These are phyloP conservation scores for Trichoderma pleuroti DNA, from an alignment of 2,329 filamentous ascomycete genomes.

Conservation along the genomic window DNA sequence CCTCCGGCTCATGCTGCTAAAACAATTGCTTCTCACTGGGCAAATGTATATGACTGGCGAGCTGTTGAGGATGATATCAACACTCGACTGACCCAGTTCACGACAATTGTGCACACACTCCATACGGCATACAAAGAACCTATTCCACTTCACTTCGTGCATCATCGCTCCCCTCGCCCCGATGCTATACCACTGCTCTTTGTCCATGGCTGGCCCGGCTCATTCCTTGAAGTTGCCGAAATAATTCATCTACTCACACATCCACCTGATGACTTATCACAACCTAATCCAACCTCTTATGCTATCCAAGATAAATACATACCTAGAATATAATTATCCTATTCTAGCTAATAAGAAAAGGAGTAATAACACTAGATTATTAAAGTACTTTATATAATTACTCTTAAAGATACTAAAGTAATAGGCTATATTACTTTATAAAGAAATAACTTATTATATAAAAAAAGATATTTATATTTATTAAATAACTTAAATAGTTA, in stretches of 20 bases:
- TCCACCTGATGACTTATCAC: constrained; percentile 25
- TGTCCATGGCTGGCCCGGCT: constrained; percentile 67
- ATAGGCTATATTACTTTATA: too few species aligned
- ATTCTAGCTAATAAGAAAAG: too few species aligned
- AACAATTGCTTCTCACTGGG: not conserved
- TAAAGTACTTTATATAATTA: too few species aligned
- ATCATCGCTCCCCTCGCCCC: not conserved
- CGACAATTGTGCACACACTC: not conserved
- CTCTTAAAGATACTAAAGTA: too few species aligned
- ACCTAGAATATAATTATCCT: too few species aligned
- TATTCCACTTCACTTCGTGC: not conserved
- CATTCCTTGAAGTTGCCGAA: constrained; percentile 63
- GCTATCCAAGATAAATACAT: too few species aligned
- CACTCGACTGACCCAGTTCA: not conserved
- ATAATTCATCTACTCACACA: constrained; percentile 50
- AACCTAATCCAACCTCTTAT: too few species aligned
- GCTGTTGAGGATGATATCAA: not conserved
- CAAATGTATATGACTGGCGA: not conserved
- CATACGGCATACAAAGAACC: not conserved
- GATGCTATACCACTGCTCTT: constrained; percentile 61
- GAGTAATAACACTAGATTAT: too few species aligned
- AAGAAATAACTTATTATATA: too few species aligned
- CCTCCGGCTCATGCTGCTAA: not conserved
- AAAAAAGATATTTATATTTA: too few species aligned
- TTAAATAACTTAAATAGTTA: too few species aligned